Evolutionary conservation across 306 rosid genomes (phyloP).

Genomic region (Vigna nakashimae): DNA sequence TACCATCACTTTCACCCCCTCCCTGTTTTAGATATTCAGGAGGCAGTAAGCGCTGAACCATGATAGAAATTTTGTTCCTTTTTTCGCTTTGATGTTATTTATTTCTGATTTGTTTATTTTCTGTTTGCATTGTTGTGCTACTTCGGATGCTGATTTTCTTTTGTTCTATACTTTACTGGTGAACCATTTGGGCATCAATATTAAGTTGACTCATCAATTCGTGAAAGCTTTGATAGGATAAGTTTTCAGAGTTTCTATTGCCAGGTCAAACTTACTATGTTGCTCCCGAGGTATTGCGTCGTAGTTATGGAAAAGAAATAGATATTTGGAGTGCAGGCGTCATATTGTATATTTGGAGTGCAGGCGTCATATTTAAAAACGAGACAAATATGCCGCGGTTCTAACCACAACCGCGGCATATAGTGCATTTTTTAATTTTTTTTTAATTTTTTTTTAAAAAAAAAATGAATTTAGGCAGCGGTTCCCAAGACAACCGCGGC

Average conservation of each 20-base stretch:
- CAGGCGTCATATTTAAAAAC: no score
- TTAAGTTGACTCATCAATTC: background rate
- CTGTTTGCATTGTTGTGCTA: constrained; percentile 1
- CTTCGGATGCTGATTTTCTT: background rate
- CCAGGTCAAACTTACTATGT: constrained; percentile 61
- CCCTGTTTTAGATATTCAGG: no score
- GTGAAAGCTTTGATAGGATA: constrained; percentile 8
- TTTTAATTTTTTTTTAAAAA: no score
- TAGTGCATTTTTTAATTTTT: no score
- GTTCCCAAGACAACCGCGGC: no score
- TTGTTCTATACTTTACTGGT: background rate
- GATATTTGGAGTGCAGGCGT: constrained; percentile 99
- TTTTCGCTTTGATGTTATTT: no score
- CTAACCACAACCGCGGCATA: no score
- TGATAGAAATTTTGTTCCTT: no score
- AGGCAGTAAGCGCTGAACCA: no score
- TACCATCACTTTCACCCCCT: no score
- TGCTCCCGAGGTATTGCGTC: constrained; percentile 91
- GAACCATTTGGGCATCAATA: background rate
- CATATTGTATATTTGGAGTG: constrained; percentile 84
- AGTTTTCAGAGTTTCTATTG: background rate
- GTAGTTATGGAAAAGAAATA: constrained; percentile 82
- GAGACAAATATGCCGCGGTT: no score
- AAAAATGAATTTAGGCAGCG: no score
- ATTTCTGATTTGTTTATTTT: constrained; percentile 1